phyloP scores from a whole-genome alignment of 2,329 filamentous ascomycete genomes.

The Emericellopsis cladophorae region DNA sequence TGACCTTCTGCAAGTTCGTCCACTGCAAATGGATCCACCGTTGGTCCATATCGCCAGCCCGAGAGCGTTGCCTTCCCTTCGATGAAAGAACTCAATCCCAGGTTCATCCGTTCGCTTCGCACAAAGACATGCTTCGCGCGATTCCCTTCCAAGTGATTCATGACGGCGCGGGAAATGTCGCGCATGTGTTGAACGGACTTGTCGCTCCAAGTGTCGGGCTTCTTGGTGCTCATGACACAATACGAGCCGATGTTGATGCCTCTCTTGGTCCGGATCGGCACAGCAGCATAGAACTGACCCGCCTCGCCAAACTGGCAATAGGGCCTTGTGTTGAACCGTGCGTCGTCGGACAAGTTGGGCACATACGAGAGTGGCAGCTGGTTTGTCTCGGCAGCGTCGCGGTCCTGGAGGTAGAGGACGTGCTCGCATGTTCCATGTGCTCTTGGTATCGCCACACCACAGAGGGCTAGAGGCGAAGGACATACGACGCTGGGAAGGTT shows the following conservation, averaged over 20 bases:
- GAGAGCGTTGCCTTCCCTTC: conserved; percentile 17
- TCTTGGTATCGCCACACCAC: conserved; percentile 17
- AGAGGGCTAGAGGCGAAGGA: conserved; percentile 11
- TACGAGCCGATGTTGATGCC: conserved; percentile 29
- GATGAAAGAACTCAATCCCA: conserved; percentile 21
- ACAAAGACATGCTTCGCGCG: conserved; percentile 12
- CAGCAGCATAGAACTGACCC: conserved; percentile 24
- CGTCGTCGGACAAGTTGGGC: conserved; percentile 17
- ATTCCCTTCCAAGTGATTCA: conserved; percentile 20
- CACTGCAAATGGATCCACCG: neutral
- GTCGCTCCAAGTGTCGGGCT: conserved; percentile 10
- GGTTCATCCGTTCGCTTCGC: conserved; percentile 21
- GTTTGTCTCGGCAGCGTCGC: neutral
- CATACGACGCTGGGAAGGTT: conserved; percentile 4
- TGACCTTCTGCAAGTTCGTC: neutral
- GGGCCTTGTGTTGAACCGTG: conserved; percentile 13
- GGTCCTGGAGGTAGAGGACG: neutral
- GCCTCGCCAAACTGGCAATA: conserved; percentile 10
- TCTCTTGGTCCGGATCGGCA: conserved; percentile 23
- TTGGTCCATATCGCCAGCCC: conserved; percentile 8
- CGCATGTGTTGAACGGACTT: conserved; percentile 11
- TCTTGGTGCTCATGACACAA: conserved; percentile 14
- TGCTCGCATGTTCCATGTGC: conserved; percentile 13
- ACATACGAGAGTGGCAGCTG: conserved; percentile 20
- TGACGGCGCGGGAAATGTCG: conserved; percentile 16